Evolutionary conservation across 2,329 filamentous ascomycete genomes (phyloP).

Genomic region (Colletotrichum echinochloae): DNA sequence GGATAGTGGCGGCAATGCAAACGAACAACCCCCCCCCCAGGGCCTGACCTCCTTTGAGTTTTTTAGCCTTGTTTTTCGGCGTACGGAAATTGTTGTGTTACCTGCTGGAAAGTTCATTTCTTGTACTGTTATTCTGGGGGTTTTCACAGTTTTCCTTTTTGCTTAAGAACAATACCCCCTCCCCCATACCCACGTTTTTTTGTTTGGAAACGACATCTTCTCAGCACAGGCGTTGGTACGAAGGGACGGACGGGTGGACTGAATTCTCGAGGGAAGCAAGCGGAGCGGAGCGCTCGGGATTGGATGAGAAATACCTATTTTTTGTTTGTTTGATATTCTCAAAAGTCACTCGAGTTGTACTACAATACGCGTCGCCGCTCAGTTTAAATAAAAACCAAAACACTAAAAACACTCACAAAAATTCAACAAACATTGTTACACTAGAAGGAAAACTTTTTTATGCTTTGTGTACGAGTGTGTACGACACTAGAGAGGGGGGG

Average conservation of each 20-base stretch:
- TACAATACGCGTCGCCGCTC: not conserved
- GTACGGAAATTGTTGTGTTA: not conserved
- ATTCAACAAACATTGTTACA: not conserved
- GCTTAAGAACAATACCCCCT: conserved; percentile 13
- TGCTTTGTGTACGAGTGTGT: not conserved
- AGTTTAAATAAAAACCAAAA: not conserved
- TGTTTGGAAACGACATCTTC: not conserved
- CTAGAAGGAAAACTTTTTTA: not conserved
- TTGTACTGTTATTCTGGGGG: not conserved
- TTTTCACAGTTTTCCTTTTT: not conserved
- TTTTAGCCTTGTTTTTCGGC: not conserved
- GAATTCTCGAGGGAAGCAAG: not conserved
- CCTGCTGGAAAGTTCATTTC: not conserved
- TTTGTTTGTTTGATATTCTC: not conserved
- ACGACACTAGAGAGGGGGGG: no score
- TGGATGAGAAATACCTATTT: not conserved
- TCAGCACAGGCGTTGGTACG: conserved; percentile 25
- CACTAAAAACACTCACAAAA: not conserved
- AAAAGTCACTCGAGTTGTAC: not conserved
- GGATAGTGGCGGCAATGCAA: conserved; percentile 7
- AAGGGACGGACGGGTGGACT: not conserved
- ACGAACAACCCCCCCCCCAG: accelerated
- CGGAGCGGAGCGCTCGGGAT: not conserved
- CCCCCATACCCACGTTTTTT: conserved; percentile 25
- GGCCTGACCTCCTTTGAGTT: no score